Percentiles rank a stretch among this genome's conserved stretches.
Evolutionary conservation across 257 asterid species (phyloP).

Genomic region (Solanum piurae): DNA sequence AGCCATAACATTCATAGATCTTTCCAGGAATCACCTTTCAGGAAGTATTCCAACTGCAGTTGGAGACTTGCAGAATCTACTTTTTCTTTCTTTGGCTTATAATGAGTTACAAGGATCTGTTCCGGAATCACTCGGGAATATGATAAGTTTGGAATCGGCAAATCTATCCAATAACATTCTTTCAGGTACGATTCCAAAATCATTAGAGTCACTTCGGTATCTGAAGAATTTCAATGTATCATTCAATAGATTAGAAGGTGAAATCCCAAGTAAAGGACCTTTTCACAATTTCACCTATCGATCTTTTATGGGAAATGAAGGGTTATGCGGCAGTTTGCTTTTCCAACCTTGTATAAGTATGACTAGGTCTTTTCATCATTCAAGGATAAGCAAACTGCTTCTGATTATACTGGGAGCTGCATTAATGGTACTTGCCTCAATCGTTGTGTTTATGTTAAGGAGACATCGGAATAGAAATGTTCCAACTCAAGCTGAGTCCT

Average conservation of each 20-base stretch:
- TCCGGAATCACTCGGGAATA: conserved; percentile 20
- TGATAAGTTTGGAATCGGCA: conserved; percentile 15
- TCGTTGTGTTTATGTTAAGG: not conserved
- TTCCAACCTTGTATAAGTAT: not conserved
- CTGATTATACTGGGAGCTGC: not conserved
- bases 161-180: conserved; percentile 20
- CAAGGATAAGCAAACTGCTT: not conserved
- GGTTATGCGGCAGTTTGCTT: conserved; percentile 9
- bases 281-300: conserved; percentile 19
- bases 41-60: conserved; percentile 15
- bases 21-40: conserved; percentile 17
- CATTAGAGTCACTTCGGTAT: conserved; percentile 9
- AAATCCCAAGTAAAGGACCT: conserved; percentile 22
- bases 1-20: conserved; percentile 3
- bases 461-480: not conserved
- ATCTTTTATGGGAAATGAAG: conserved; percentile 11
- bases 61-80: conserved; percentile 10
- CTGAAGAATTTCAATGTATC: conserved; percentile 14
- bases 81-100: conserved; percentile 18
- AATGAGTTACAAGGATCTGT: conserved; percentile 29
- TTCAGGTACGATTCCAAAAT: conserved; percentile 16
- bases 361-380: not conserved
- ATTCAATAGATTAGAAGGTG: conserved; percentile 20
- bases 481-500: not conserved
- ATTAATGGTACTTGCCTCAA: not conserved